Percentiles rank a stretch among this genome's conserved stretches.
Conservation (phyloP, 495 filamentous ascomycete genomes). For the Xylaria nigripes region DNA sequence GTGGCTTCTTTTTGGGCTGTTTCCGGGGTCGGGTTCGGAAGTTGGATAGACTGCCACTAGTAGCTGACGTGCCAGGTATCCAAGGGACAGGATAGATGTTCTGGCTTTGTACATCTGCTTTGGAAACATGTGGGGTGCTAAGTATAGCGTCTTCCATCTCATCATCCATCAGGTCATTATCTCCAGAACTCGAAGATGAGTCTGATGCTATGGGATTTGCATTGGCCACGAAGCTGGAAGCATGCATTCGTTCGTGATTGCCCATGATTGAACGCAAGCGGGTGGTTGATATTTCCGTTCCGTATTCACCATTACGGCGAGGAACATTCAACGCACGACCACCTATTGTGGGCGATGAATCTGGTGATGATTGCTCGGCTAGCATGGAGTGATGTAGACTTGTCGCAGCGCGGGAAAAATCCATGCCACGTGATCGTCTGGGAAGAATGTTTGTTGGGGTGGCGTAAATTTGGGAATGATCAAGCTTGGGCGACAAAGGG, state of each 20-base stretch:
- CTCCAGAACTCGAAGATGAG: slow-evolving; percentile 66
- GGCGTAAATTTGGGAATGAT: slow-evolving; percentile 73
- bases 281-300: slow-evolving; percentile 30
- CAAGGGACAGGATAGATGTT: slow-evolving; percentile 42
- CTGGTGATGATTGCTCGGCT: slow-evolving; percentile 81
- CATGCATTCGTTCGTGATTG: slow-evolving; percentile 56
- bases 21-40: slow-evolving; percentile 70
- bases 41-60: slow-evolving; percentile 61
- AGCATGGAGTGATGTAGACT: slow-evolving; percentile 94
- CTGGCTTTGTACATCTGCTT: slow-evolving; percentile 31
- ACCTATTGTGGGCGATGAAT: slow-evolving; percentile 80
- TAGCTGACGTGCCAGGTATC: slow-evolving; percentile 55
- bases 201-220: slow-evolving; percentile 72
- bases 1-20: slow-evolving; percentile 33
- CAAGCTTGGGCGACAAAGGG: slow-evolving; percentile 78
- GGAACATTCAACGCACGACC: slow-evolving; percentile 77
- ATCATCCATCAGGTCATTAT: slow-evolving; percentile 71
- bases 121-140: slow-evolving; percentile 57
- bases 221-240: slow-evolving; percentile 82
- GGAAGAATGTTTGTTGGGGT: slow-evolving; percentile 72
- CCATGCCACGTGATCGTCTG: slow-evolving; percentile 74
- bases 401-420: slow-evolving; percentile 90
- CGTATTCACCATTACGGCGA: slow-evolving; percentile 28
- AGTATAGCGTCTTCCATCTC: slow-evolving; percentile 72
- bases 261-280: slow-evolving; percentile 43